Evolutionary conservation across 2,329 filamentous ascomycete genomes (phyloP).

Genomic region (Trichoderma simmonsii): DNA sequence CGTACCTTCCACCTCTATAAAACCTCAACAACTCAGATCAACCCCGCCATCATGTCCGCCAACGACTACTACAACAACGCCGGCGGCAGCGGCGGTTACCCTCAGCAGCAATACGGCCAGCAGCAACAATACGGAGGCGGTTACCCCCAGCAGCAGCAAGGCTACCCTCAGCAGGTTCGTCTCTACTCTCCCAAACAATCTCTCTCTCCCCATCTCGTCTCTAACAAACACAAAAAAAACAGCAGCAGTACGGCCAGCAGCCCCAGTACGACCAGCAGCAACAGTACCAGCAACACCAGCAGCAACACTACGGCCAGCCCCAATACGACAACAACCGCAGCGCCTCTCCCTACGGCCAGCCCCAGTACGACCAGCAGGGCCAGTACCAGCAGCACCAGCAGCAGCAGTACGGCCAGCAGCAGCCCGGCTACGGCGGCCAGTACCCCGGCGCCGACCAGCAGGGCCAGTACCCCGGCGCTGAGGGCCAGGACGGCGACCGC

Average conservation of each 20-base stretch:
- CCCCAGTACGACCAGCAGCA: conserved; percentile 19
- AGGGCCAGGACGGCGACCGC: conserved; percentile 44
- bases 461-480: conserved; percentile 26
- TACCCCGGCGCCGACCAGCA: conserved; percentile 17
- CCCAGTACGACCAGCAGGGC: conserved; percentile 23
- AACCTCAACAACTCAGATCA: background rate
- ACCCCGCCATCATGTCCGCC: conserved; percentile 32
- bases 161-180: conserved; percentile 27
- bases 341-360: conserved; percentile 21
- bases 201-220: too few relatives aligned
- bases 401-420: conserved; percentile 23
- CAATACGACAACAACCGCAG: conserved; percentile 21
- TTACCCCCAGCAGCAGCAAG: conserved; percentile 21
- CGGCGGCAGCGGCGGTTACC: conserved; percentile 23
- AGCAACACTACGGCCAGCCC: conserved; percentile 23
- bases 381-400: conserved; percentile 2
- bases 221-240: background rate
- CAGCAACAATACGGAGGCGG: conserved; percentile 24
- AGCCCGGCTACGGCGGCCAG: conserved; percentile 22
- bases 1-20: background rate
- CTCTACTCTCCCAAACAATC: background rate
- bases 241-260: background rate
- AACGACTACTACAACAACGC: conserved; percentile 39
- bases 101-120: conserved; percentile 26
- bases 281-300: conserved; percentile 21